Conservation (phyloP, 208 protist species). For the Crithidia fasciculata region DNA sequence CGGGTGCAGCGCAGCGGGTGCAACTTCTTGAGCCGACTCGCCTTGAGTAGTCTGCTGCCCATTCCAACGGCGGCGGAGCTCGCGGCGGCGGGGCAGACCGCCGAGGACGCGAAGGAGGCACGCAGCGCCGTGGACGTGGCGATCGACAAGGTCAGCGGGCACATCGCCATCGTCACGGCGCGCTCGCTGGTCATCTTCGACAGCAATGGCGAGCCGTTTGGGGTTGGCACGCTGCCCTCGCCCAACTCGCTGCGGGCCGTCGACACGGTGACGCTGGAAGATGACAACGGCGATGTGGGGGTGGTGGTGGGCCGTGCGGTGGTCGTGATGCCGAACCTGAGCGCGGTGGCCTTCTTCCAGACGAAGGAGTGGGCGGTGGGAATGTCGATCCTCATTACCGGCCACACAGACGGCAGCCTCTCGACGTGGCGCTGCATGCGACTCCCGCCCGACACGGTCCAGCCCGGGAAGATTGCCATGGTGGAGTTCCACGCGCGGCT, state of each 20-base stretch:
- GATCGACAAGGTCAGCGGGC: slow-evolving; percentile 43
- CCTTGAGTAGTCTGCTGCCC: slow-evolving; percentile 35
- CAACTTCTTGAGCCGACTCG: slow-evolving; percentile 48
- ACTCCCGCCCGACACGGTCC: slow-evolving; percentile 68
- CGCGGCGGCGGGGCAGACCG: not conserved
- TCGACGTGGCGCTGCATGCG: slow-evolving; percentile 77
- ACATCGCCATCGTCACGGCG: slow-evolving; percentile 61
- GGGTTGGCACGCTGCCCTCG: slow-evolving; percentile 48
- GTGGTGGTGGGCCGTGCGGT: slow-evolving; percentile 43
- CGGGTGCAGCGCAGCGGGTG: slow-evolving; percentile 64
- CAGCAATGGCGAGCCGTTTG: slow-evolving; percentile 69
- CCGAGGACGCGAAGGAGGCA: slow-evolving; percentile 13
- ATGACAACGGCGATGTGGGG: slow-evolving; percentile 61
- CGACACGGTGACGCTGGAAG: slow-evolving; percentile 43
- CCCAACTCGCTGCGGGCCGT: slow-evolving; percentile 13
- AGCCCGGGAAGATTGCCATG: slow-evolving; percentile 59
- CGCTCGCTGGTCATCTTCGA: slow-evolving; percentile 83
- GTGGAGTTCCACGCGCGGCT: slow-evolving; percentile 71
- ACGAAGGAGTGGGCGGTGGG: slow-evolving; percentile 81
- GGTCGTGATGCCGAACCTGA: slow-evolving; percentile 50
- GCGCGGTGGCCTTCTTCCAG: slow-evolving; percentile 59
- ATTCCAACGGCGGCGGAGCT: not conserved
- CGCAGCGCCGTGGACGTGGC: slow-evolving; percentile 48
- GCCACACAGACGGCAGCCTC: slow-evolving; percentile 82
- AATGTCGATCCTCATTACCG: slow-evolving; percentile 71